Conservation (phyloP, 208 protist species). For the Wallacemonas rigidus region DNA sequence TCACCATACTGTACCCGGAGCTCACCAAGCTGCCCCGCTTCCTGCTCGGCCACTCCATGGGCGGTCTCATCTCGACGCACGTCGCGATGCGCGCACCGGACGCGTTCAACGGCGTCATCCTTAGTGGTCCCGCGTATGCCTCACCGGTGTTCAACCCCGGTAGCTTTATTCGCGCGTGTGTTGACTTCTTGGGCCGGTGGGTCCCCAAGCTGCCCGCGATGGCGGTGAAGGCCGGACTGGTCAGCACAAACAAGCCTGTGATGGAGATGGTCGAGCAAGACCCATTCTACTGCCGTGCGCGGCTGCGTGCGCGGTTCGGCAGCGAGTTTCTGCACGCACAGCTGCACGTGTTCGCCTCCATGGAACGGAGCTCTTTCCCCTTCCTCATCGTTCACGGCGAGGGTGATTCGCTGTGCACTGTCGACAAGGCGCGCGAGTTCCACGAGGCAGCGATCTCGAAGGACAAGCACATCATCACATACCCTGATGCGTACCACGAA, state of each 20-base stretch:
- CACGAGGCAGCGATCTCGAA: constrained; percentile 34
- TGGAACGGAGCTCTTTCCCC: constrained; percentile 41
- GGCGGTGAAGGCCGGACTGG: constrained; percentile 25
- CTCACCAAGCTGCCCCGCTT: constrained; percentile 47
- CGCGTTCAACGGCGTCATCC: constrained; percentile 42
- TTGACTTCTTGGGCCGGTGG: constrained; percentile 28
- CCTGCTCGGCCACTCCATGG: constrained; percentile 82
- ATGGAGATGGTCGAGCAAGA: constrained; percentile 64
- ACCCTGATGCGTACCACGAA: constrained; percentile 52
- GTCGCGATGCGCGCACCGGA: constrained; percentile 47
- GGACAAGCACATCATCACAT: constrained; percentile 57
- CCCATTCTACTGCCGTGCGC: constrained; percentile 42
- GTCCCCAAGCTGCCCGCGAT: constrained; percentile 53
- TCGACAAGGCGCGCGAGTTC: constrained; percentile 43
- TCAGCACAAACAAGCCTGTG: constrained; percentile 53
- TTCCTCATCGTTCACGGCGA: constrained; percentile 70
- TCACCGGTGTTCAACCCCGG: constrained; percentile 14
- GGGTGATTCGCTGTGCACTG: constrained; percentile 47
- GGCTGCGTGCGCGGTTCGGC: constrained; percentile 49
- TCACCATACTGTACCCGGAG: constrained; percentile 36
- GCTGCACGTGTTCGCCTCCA: constrained; percentile 30
- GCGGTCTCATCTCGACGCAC: constrained; percentile 61
- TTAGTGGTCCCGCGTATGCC: constrained; percentile 61
- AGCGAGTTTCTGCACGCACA: constrained; percentile 52
- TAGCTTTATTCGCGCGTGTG: constrained; percentile 24